Evolutionary conservation across 2,329 filamentous ascomycete species (phyloP), one percentile per base, ranked within the genome.

Genomic region (Chaetothyriales sp.): DNA sequence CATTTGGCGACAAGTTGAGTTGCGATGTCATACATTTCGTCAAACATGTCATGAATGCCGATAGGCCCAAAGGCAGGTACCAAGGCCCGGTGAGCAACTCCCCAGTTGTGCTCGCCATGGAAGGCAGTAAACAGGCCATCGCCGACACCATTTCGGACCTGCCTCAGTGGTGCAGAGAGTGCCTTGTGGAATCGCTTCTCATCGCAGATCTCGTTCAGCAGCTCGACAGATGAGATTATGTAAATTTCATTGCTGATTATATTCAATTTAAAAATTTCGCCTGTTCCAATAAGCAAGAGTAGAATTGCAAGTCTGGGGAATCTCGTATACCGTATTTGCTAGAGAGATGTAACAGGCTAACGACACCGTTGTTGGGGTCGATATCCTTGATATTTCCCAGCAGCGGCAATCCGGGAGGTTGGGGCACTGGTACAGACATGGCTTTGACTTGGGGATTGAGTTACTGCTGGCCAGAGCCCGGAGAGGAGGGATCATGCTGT

Each of bases 121-220:
- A 67, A 63, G 4, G 68, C 81, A 0, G 82, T 85, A 62, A 86
- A 85, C 5, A 86, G 72, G 18, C 82, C 82, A 69, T 84, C 81
- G 51, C 77, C 71, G 1, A 80, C 70, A 20, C 76, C 79, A 53
- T 79, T 74, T 56, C 83, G 70, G 33, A 86, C 71, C 61, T 83
- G 63, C 2, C 65, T 58, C 1, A 86, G 66, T 2, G 69, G 68
- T 1, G 67, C 72, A 4, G 68, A 66, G 2, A 83, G 66, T 0
- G 69, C 66, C 63, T 86, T 87, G 20, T 70, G 61, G 62, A 86
- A 85, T n/a, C 81, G 71, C 53, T 73, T 77, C 64, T 86, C 82
- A 55, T 86, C 73, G 58, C 78, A 85, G 6, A 77, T 61, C 60
- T 86, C 82, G 51, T 83, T 74, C 29, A 84, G 68, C 0, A 86